These are phyloP conservation scores for Trichoderma citrinoviride DNA, from an alignment of 2,329 filamentous ascomycete species.

Conservation along the genomic window DNA sequence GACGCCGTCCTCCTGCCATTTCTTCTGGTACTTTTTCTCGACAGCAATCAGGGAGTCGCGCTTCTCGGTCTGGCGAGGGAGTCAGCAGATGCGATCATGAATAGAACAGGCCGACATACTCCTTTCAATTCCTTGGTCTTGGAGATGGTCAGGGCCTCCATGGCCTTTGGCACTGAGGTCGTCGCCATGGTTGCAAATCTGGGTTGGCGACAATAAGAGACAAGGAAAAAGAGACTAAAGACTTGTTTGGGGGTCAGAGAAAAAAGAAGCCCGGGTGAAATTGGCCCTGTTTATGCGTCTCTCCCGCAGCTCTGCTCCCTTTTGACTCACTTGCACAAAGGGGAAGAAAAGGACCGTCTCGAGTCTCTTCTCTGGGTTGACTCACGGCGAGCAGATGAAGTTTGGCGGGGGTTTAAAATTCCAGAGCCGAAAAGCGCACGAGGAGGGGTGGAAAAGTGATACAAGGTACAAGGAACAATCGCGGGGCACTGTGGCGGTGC, in stretches of 20 bases:
- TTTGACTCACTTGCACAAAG: conserved; percentile 21
- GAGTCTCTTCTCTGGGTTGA: conserved; percentile 28
- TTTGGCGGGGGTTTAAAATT: conserved; percentile 20
- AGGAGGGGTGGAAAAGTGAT: conserved; percentile 38
- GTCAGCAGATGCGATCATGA: background rate
- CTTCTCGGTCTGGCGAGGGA: conserved; percentile 68
- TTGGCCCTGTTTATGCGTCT: conserved; percentile 14
- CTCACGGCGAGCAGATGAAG: conserved; percentile 29
- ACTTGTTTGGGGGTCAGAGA: background rate
- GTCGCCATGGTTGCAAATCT: conserved; percentile 42
- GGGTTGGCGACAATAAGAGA: background rate
- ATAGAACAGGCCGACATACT: conserved; percentile 35
- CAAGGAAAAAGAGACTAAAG: background rate
- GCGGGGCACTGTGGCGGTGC: conserved; percentile 35
- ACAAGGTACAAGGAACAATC: conserved; percentile 17
- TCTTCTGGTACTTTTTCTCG: conserved; percentile 89
- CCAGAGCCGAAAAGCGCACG: conserved; percentile 12
- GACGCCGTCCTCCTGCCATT: conserved; percentile 52
- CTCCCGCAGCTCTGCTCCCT: conserved; percentile 2
- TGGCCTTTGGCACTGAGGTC: conserved; percentile 44
- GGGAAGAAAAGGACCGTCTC: background rate
- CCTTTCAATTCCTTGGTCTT: conserved; percentile 62
- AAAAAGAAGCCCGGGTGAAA: background rate
- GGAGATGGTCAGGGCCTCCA: conserved; percentile 52
- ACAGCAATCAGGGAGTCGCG: conserved; percentile 75